These are phyloP conservation scores for Rhododendron griersonianum DNA, from an alignment of 148 eudicot genomes.

Conservation along the genomic window DNA sequence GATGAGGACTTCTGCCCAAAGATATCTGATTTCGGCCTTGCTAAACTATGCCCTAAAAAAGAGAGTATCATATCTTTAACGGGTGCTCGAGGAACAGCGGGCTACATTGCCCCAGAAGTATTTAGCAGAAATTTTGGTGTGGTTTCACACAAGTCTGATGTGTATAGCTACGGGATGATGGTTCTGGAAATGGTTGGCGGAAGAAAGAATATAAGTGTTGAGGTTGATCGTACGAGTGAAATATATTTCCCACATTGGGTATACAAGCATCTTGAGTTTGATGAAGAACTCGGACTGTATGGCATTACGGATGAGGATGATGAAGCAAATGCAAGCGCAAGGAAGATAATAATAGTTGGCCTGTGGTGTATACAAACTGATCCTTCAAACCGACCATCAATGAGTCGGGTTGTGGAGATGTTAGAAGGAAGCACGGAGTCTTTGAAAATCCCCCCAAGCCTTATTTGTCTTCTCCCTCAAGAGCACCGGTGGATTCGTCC, in stretches of 20 bases:
- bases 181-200: not conserved
- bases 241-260: not conserved
- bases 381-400: not conserved
- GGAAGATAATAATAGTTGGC: slow-evolving; percentile 4
- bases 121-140: not conserved
- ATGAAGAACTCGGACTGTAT: not conserved
- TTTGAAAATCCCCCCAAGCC: not conserved
- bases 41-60: not conserved
- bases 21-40: slow-evolving; percentile 4
- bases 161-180: slow-evolving; percentile 7
- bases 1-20: not conserved
- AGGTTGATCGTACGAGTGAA: not conserved
- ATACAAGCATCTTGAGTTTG: not conserved
- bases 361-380: slow-evolving; percentile 5
- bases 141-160: slow-evolving; percentile 4
- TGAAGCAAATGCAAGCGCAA: not conserved
- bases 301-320: not conserved
- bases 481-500: not conserved
- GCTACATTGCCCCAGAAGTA: not conserved
- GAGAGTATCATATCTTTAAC: not conserved
- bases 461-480: not conserved
- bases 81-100: not conserved
- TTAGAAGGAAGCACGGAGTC: not conserved
- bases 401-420: slow-evolving; percentile 4
- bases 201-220: not conserved